These are phyloP conservation scores for Aspergillus sp. DNA, from an alignment of 2,329 filamentous ascomycete genomes.

Conservation along the genomic window DNA sequence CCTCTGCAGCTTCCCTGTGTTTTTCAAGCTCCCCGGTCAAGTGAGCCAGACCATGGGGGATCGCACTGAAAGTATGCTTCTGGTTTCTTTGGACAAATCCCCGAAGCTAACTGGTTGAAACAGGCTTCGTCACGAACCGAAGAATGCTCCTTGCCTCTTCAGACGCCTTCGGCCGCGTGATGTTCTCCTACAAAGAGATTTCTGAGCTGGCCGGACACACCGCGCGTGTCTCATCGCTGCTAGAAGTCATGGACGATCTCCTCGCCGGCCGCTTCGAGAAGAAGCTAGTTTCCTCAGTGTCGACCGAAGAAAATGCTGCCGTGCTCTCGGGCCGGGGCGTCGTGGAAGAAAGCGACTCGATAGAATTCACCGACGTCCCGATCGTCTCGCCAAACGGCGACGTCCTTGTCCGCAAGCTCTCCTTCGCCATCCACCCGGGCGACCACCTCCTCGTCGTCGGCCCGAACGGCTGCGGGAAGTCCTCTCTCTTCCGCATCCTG, in stretches of 20 bases:
- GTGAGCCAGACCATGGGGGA: constrained; percentile 43
- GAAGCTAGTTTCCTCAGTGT: constrained; percentile 83
- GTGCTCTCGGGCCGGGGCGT: constrained; percentile 74
- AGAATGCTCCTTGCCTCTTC: constrained; percentile 86
- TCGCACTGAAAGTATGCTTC: constrained; percentile 47
- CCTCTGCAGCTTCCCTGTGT: constrained; percentile 89
- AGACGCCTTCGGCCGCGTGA: constrained; percentile 87
- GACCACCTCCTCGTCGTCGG: constrained; percentile 92
- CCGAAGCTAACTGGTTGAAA: constrained; percentile 1
- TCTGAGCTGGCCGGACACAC: constrained; percentile 95
- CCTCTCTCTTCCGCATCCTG: constrained; percentile 88
- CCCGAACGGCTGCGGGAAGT: constrained; percentile 95
- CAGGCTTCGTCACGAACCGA: constrained; percentile 84
- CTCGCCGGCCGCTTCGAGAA: constrained; percentile 87
- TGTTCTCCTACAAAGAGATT: constrained; percentile 97
- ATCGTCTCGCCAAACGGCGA: constrained; percentile 97
- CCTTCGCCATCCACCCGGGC: constrained; percentile 75
- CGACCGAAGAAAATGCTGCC: constrained; percentile 69
- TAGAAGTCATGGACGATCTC: constrained; percentile 93
- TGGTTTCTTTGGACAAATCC: background rate
- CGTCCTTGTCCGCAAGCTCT: constrained; percentile 74
- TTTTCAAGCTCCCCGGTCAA: constrained; percentile 79
- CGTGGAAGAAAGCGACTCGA: constrained; percentile 71
- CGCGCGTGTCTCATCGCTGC: constrained; percentile 75
- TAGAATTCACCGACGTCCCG: constrained; percentile 79